phyloP scores from a whole-genome alignment of 2,329 filamentous ascomycete genomes.

The Spiromastix sp. region DNA sequence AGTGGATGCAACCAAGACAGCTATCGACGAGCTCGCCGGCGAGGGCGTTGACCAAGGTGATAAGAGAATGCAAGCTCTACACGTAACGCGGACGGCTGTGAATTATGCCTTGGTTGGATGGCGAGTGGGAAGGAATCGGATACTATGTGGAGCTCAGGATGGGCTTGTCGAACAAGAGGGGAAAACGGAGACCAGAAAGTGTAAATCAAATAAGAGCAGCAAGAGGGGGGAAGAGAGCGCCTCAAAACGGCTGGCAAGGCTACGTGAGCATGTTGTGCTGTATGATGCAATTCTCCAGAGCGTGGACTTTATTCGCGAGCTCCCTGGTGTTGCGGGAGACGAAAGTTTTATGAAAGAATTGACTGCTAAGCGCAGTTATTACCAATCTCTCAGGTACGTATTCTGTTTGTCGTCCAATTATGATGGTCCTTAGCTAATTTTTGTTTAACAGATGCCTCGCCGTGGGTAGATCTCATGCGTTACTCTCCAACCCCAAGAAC shows the following conservation, averaged over 20 bases:
- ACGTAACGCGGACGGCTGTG: conserved; percentile 84
- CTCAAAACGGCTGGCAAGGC: conserved; percentile 63
- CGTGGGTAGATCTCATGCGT: conserved; percentile 71
- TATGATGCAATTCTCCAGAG: conserved; percentile 90
- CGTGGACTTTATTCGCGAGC: conserved; percentile 76
- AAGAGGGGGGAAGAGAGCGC: conserved; percentile 52
- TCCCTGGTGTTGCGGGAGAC: conserved; percentile 84
- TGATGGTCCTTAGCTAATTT: conserved; percentile 9
- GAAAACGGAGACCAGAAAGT: conserved; percentile 35
- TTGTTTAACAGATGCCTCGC: conserved; percentile 55
- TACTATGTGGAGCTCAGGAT: conserved; percentile 74
- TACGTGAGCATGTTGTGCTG: conserved; percentile 78
- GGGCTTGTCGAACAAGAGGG: conserved; percentile 51
- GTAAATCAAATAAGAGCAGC: conserved; percentile 39
- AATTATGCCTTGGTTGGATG: conserved; percentile 92
- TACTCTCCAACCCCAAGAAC: conserved; percentile 62
- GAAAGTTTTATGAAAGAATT: conserved; percentile 64
- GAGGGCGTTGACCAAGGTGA: conserved; percentile 82
- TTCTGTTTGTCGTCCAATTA: too few species aligned
- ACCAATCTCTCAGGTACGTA: conserved; percentile 69
- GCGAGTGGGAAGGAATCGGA: conserved; percentile 85
- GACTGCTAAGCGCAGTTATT: conserved; percentile 70
- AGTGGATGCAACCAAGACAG: conserved; percentile 83
- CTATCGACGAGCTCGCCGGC: conserved; percentile 77
- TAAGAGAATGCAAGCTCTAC: conserved; percentile 77